A percentile compares a stretch with the other conserved stretches of the same genome.
phyloP scores from a whole-genome alignment of 768 basidiomycete species.

The Suillus decipiens region DNA sequence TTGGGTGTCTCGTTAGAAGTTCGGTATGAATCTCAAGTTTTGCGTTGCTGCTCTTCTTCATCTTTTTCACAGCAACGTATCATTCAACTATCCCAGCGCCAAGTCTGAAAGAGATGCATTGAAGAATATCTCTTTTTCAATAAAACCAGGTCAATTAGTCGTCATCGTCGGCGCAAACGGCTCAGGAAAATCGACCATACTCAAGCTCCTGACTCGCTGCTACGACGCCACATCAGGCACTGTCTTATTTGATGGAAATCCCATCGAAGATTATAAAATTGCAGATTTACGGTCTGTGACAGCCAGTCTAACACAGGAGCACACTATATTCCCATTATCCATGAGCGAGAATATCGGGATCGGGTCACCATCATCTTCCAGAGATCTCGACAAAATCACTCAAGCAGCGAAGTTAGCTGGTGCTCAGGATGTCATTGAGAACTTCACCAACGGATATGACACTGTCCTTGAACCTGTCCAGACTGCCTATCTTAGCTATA shows the following conservation, averaged over 20 bases:
- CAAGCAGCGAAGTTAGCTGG: slow-evolving; percentile 37
- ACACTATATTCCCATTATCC: slow-evolving; percentile 38
- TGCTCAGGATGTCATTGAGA: slow-evolving; percentile 41
- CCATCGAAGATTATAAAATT: slow-evolving; percentile 34
- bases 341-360: slow-evolving; percentile 43
- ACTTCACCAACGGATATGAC: slow-evolving; percentile 38
- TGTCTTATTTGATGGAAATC: slow-evolving; percentile 40
- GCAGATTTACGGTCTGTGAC: slow-evolving; percentile 38
- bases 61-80: slow-evolving; percentile 42
- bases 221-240: slow-evolving; percentile 36
- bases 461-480: slow-evolving; percentile 39
- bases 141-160: slow-evolving; percentile 34
- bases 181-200: slow-evolving; percentile 37
- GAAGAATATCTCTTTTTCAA: slow-evolving; percentile 30
- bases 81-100: slow-evolving; percentile 53
- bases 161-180: slow-evolving; percentile 38
- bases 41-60: not conserved
- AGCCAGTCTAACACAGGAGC: slow-evolving; percentile 45
- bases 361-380: slow-evolving; percentile 25
- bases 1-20: slow-evolving; percentile 23
- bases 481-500: slow-evolving; percentile 30
- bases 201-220: slow-evolving; percentile 42
- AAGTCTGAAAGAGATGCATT: slow-evolving; percentile 25
- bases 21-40: slow-evolving; percentile 13
- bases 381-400: slow-evolving; percentile 17